These are phyloP conservation scores for Chytriomyces confervae DNA, from an alignment of 192 early-diverging fungal species.

Conservation along the genomic window DNA sequence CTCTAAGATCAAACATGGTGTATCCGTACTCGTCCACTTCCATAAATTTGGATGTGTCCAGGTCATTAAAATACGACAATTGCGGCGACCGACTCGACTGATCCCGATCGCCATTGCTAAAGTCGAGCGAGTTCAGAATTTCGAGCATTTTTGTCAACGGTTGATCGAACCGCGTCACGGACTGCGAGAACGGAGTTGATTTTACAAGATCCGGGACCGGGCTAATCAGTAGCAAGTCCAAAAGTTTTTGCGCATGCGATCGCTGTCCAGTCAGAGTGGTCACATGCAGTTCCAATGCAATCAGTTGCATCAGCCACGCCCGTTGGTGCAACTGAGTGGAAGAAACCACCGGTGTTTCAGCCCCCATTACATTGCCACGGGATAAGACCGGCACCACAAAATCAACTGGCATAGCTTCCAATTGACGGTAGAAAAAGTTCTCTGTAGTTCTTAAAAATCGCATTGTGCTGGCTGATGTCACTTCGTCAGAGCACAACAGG, in stretches of 20 bases:
- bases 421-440: constrained; percentile 72
- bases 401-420: constrained; percentile 62
- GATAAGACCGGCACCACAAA: constrained; percentile 7
- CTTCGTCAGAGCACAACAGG: constrained; percentile 72
- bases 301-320: constrained; percentile 85
- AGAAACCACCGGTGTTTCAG: constrained; percentile 1
- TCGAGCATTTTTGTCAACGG: constrained; percentile 77
- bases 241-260: constrained; percentile 49
- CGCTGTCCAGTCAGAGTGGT: constrained; percentile 52
- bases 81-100: background rate
- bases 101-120: constrained; percentile 35
- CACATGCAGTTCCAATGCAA: constrained; percentile 87
- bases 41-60: constrained; percentile 28
- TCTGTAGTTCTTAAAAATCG: constrained; percentile 80
- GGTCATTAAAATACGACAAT: constrained; percentile 20
- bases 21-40: constrained; percentile 39
- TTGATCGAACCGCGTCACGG: constrained; percentile 50
- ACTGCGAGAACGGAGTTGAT: constrained; percentile 3
- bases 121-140: constrained; percentile 73
- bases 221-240: constrained; percentile 55
- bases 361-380: background rate
- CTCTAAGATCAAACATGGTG: constrained; percentile 72
- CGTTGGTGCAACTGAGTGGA: constrained; percentile 72
- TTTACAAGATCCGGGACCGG: constrained; percentile 29
- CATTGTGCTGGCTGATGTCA: constrained; percentile 73